Percentiles rank a stretch among this genome's conserved stretches.
phyloP scores from a whole-genome alignment of 108 stramenopile genomes.

The Aurantiochytrium sp. region DNA sequence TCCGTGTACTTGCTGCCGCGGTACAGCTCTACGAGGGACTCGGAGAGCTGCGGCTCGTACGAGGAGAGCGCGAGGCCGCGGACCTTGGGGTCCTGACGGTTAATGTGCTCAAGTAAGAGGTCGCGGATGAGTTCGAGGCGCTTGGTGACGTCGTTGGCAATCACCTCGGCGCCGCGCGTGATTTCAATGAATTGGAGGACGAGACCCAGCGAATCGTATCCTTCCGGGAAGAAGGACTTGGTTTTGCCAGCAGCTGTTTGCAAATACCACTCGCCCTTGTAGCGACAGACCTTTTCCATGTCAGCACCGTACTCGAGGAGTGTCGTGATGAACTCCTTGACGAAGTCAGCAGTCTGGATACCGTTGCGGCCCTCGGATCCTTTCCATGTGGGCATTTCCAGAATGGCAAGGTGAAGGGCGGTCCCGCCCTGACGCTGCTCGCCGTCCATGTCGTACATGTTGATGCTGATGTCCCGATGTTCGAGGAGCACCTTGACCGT shows the following conservation, averaged over 20 bases:
- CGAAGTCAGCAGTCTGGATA: constrained; percentile 4
- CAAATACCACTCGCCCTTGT: background rate
- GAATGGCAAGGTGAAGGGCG: background rate
- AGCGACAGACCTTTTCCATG: background rate
- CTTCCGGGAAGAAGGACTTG: constrained; percentile 13
- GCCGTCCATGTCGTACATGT: constrained; percentile 15
- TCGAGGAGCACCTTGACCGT: background rate
- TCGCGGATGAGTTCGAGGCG: background rate
- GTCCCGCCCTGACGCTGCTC: constrained; percentile 5
- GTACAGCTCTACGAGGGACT: background rate
- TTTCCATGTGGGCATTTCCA: constrained; percentile 18
- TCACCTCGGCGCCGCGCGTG: background rate
- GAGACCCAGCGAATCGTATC: background rate
- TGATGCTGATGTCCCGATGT: background rate
- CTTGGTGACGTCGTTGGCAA: constrained; percentile 3
- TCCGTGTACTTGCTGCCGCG: background rate
- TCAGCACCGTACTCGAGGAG: background rate
- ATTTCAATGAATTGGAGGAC: constrained; percentile 10
- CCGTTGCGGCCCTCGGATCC: constrained; percentile 11
- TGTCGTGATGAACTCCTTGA: background rate
- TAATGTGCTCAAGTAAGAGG: background rate
- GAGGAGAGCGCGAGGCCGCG: background rate
- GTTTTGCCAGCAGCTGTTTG: constrained; percentile 11
- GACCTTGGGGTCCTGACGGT: background rate
- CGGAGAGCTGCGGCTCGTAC: background rate